Conservation (phyloP, 176 grass and related monocot species). For the Cocos nucifera region DNA sequence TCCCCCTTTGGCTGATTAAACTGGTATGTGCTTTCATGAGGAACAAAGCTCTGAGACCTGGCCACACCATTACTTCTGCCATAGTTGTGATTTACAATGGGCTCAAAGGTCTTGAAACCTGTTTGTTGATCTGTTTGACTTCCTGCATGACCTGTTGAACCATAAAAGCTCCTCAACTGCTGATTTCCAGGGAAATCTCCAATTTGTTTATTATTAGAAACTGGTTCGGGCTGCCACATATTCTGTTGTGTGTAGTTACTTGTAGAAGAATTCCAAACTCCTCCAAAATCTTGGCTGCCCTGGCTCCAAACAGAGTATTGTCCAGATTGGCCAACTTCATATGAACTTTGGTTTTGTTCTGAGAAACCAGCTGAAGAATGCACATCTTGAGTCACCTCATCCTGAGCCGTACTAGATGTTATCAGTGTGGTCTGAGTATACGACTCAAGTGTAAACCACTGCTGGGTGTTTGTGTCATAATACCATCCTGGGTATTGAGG, state of each 20-base stretch:
- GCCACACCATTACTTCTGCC: background rate
- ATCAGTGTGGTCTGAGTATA: conserved; percentile 37
- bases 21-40: background rate
- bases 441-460: conserved; percentile 64
- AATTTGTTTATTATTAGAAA: conserved; percentile 30
- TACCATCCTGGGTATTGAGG: conserved; percentile 83
- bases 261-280: conserved; percentile 1
- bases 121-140: background rate
- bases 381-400: conserved; percentile 20
- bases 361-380: background rate
- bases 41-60: background rate
- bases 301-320: background rate
- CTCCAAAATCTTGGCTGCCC: conserved; percentile 4
- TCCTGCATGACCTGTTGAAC: conserved; percentile 13
- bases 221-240: conserved; percentile 33
- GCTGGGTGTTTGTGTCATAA: conserved; percentile 76
- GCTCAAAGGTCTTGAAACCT: conserved; percentile 2
- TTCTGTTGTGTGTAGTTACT: background rate
- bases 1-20: background rate
- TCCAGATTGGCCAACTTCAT: background rate
- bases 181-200: conserved; percentile 28
- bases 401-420: conserved; percentile 26
- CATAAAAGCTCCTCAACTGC: conserved; percentile 34
- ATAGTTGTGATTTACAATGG: background rate
- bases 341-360: background rate